These are phyloP conservation scores for Neospermospora avenae DNA, from an alignment of 2,329 filamentous ascomycete genomes.

Conservation along the genomic window DNA sequence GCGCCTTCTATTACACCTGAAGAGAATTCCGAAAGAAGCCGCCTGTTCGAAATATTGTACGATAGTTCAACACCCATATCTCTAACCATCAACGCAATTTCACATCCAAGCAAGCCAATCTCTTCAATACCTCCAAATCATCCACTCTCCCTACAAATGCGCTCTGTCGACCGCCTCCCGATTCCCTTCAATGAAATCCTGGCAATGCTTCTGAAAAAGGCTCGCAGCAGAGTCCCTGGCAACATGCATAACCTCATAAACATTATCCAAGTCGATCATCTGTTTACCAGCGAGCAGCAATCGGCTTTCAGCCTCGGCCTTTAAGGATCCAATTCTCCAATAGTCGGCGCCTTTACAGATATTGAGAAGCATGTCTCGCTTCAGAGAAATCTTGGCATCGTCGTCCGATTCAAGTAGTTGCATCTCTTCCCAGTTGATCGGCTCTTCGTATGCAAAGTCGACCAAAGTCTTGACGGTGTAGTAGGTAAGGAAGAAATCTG, in stretches of 20 bases:
- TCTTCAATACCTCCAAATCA: neutral
- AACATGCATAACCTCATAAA: conserved; percentile 7
- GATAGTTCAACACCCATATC: neutral
- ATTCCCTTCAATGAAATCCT: neutral
- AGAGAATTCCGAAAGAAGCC: neutral
- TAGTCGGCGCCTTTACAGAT: conserved; percentile 27
- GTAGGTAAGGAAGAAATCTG: conserved; percentile 21
- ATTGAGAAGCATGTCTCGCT: conserved; percentile 27
- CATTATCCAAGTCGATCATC: conserved; percentile 27
- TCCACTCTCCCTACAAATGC: neutral
- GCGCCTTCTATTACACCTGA: neutral
- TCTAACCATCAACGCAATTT: no score
- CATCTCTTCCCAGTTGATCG: conserved; percentile 28
- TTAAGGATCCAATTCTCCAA: conserved; percentile 22
- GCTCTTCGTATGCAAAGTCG: conserved; percentile 24
- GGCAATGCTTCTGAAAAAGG: conserved; percentile 7
- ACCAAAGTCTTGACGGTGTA: conserved; percentile 26
- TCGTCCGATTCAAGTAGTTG: conserved; percentile 18
- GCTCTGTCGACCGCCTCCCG: neutral
- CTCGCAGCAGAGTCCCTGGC: conserved; percentile 15
- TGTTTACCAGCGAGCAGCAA: conserved; percentile 17
- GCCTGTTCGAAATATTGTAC: neutral
- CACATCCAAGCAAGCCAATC: neutral
- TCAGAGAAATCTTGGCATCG: conserved; percentile 11
- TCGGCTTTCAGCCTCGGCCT: conserved; percentile 22